phyloP scores from a whole-genome alignment of 2,329 filamentous ascomycete genomes.

The Elsinoe fawcettii region DNA sequence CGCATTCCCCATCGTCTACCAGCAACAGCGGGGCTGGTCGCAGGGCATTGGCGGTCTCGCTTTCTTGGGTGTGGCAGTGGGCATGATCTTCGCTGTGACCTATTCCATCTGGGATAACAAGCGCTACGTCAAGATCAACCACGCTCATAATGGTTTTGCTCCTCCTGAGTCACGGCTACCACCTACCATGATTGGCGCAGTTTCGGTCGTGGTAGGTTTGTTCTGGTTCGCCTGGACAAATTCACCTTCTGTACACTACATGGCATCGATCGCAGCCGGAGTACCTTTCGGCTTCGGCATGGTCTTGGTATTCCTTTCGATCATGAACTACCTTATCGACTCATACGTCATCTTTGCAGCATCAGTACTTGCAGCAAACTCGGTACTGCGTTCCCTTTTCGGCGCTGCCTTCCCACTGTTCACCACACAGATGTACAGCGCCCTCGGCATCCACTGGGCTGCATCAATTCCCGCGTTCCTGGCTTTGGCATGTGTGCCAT shows the following conservation, averaged over 20 bases:
- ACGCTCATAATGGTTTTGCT: conserved; percentile 46
- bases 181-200: conserved; percentile 53
- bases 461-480: conserved; percentile 66
- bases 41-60: conserved; percentile 54
- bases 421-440: conserved; percentile 53
- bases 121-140: conserved; percentile 43
- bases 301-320: conserved; percentile 57
- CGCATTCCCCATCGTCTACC: conserved; percentile 54
- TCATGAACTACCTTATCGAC: conserved; percentile 62
- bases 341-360: conserved; percentile 66
- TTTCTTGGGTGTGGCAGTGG: conserved; percentile 61
- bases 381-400: conserved; percentile 68
- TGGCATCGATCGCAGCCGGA: conserved; percentile 43
- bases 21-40: conserved; percentile 51
- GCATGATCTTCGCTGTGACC: conserved; percentile 52
- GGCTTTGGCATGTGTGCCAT: conserved; percentile 61
- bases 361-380: conserved; percentile 67
- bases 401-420: conserved; percentile 77
- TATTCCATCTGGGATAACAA: conserved; percentile 49
- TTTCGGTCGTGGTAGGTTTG: conserved; percentile 55
- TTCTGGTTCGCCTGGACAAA: conserved; percentile 66
- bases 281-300: conserved; percentile 52
- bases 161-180: conserved; percentile 60
- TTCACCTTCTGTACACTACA: conserved; percentile 49
- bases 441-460: conserved; percentile 65